These are phyloP conservation scores for Leersia perrieri DNA, from an alignment of 176 grass and related monocot species.

Conservation along the genomic window DNA sequence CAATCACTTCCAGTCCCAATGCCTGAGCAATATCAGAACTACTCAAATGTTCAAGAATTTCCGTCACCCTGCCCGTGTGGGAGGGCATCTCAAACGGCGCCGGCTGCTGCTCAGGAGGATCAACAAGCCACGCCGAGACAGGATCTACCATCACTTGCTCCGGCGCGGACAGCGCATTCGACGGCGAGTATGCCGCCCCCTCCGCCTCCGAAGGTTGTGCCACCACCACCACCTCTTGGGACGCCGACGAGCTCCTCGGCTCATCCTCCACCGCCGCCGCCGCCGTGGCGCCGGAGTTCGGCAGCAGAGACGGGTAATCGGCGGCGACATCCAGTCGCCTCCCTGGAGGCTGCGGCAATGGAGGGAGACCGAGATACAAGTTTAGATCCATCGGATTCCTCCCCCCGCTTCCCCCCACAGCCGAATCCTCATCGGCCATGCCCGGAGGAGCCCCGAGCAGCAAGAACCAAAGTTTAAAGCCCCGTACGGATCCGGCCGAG, in stretches of 20 bases:
- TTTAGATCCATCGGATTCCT: constrained; percentile 59
- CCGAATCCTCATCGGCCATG: constrained; percentile 32
- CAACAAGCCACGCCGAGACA: constrained; percentile 26
- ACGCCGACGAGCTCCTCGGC: neutral
- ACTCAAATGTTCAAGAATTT: too few species aligned
- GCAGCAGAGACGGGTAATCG: neutral
- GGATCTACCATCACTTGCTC: constrained; percentile 38
- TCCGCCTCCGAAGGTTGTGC: constrained; percentile 9
- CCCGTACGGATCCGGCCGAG: neutral
- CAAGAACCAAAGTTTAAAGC: neutral
- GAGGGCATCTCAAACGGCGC: neutral
- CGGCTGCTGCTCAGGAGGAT: constrained; percentile 16
- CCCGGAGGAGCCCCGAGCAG: neutral
- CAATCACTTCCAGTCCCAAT: constrained; percentile 26
- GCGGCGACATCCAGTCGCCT: constrained; percentile 22
- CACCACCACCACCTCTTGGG: neutral
- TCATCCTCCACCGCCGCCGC: neutral
- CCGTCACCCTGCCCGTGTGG: neutral
- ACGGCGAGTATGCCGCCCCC: constrained; percentile 32
- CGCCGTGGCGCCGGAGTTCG: neutral
- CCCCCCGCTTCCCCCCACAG: constrained; percentile 23
- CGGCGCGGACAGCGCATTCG: constrained; percentile 45
- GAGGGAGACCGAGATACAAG: constrained; percentile 58
- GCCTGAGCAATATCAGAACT: constrained; percentile 9
- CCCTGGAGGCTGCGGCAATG: constrained; percentile 37